These are phyloP conservation scores for Saturnispora sekii DNA, from an alignment of 805 yeast genomes.

Conservation along the genomic window DNA sequence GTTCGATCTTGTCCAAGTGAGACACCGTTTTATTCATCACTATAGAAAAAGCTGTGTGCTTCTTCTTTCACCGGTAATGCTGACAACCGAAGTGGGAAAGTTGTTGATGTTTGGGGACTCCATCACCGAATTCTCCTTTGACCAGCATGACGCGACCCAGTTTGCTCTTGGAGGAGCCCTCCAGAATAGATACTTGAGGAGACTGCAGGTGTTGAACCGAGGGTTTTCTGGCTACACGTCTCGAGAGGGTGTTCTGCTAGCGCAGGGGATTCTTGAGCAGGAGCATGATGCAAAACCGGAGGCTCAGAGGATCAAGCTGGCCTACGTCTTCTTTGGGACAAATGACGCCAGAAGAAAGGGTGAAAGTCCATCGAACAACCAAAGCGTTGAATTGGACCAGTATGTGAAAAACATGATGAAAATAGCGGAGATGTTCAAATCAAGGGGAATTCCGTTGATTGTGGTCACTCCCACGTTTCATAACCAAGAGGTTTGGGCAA, in stretches of 20 bases:
- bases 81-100: slow-evolving; percentile 11
- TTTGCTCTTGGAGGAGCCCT: slow-evolving; percentile 26
- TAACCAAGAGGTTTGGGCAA: slow-evolving; percentile 35
- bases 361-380: slow-evolving; percentile 29
- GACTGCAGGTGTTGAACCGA: slow-evolving; percentile 57
- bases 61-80: not conserved
- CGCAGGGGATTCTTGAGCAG: slow-evolving; percentile 39
- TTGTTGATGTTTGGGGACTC: slow-evolving; percentile 30
- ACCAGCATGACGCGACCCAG: slow-evolving; percentile 16
- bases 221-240: slow-evolving; percentile 76
- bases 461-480: slow-evolving; percentile 56
- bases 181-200: slow-evolving; percentile 40
- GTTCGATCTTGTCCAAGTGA: slow-evolving; percentile 1
- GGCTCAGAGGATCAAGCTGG: slow-evolving; percentile 26
- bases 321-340: slow-evolving; percentile 69
- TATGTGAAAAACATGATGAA: slow-evolving; percentile 38
- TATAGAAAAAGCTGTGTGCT: not conserved
- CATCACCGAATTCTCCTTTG: slow-evolving; percentile 26
- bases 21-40: not conserved
- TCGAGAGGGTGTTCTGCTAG: slow-evolving; percentile 43
- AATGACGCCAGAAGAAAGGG: slow-evolving; percentile 45
- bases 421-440: slow-evolving; percentile 33
- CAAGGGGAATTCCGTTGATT: slow-evolving; percentile 40
- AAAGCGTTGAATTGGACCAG: slow-evolving; percentile 39
- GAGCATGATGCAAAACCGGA: slow-evolving; percentile 32